Conservation (phyloP, 2,329 filamentous ascomycete species). For the Trichoderma sp. region DNA sequence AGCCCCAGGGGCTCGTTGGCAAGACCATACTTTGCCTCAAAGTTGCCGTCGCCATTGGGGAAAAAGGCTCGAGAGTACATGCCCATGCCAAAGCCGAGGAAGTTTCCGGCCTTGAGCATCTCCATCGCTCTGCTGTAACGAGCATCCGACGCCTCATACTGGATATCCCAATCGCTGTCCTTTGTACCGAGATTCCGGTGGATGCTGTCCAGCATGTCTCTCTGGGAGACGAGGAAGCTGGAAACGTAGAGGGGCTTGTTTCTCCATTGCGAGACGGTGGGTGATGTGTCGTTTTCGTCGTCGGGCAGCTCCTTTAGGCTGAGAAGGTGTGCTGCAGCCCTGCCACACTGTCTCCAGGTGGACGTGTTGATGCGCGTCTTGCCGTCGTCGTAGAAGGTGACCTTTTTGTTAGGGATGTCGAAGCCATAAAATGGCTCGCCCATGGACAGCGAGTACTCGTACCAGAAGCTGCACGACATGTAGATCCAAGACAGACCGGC, state of each 20-base stretch:
- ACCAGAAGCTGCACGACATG: constrained; percentile 59
- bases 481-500: constrained; percentile 47
- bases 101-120: constrained; percentile 44
- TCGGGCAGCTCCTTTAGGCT: constrained; percentile 50
- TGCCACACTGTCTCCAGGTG: constrained; percentile 61
- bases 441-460: constrained; percentile 52
- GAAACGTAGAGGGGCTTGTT: constrained; percentile 55
- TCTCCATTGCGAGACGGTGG: constrained; percentile 41
- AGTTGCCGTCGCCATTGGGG: constrained; percentile 44
- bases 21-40: constrained; percentile 41
- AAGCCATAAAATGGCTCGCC: constrained; percentile 49
- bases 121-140: constrained; percentile 49
- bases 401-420: constrained; percentile 46
- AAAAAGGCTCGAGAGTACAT: constrained; percentile 61
- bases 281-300: constrained; percentile 39
- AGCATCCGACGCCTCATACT: constrained; percentile 47
- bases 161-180: constrained; percentile 63
- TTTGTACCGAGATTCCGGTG: constrained; percentile 59
- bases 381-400: constrained; percentile 59
- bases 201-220: constrained; percentile 65
- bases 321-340: constrained; percentile 54
- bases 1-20: constrained; percentile 58
- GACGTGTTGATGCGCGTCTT: constrained; percentile 56
- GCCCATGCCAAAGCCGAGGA: constrained; percentile 47
- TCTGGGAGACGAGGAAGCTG: constrained; percentile 61